A percentile compares a stretch with the other conserved stretches of the same genome.
Evolutionary conservation across 2,329 filamentous ascomycete species (phyloP).

Genomic region (Talaromyces sp.): DNA sequence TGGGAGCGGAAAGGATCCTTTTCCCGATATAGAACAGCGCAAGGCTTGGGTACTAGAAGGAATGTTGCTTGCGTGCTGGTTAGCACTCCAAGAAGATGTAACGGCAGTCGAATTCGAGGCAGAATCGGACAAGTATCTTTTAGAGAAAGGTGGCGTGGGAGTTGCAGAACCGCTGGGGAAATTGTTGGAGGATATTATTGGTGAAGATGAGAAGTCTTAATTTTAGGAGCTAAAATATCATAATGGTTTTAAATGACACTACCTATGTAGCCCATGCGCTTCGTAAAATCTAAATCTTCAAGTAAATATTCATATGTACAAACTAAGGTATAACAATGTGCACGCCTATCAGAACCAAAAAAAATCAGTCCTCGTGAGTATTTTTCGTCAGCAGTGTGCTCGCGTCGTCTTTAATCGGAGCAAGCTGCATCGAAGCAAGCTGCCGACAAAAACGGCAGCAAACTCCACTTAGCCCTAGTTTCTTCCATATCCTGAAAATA

Average conservation of each 20-base stretch:
- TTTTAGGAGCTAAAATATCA: no score
- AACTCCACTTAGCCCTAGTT: neutral
- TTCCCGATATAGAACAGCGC: neutral
- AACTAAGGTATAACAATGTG: no score
- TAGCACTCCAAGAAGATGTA: neutral
- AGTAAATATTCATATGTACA: no score
- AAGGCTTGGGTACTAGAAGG: neutral
- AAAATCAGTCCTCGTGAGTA: neutral
- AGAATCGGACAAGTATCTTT: neutral
- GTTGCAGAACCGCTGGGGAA: neutral
- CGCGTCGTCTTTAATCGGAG: neutral
- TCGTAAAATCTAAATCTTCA: no score
- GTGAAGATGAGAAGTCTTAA: no score
- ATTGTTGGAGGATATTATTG: neutral
- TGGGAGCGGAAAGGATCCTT: neutral
- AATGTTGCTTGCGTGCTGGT: neutral
- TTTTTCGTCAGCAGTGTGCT: neutral
- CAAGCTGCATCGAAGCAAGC: neutral
- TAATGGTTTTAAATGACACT: no score
- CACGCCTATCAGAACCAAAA: no score
- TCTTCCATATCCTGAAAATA: neutral
- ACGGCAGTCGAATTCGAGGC: neutral
- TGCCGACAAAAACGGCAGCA: neutral
- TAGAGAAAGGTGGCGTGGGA: neutral
- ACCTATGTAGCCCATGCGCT: no score